phyloP scores from a whole-genome alignment of 192 early-diverging fungal species.

The Coemansia sp. region DNA sequence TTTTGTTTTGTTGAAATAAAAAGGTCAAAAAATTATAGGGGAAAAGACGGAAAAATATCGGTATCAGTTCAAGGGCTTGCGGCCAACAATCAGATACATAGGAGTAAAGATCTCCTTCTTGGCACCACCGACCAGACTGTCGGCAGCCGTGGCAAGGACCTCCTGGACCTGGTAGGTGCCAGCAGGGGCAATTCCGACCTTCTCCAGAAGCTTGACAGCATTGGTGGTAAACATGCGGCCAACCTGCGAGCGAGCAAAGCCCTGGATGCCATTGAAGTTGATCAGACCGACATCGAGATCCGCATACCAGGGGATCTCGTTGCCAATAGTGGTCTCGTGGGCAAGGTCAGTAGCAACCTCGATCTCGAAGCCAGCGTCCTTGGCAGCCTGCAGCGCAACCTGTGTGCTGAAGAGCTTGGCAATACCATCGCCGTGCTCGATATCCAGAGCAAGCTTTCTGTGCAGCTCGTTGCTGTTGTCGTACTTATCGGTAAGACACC shows the following conservation, averaged over 20 bases:
- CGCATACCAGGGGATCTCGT: slow-evolving; percentile 78
- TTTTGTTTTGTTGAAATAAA: neutral
- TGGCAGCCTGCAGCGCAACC: slow-evolving; percentile 74
- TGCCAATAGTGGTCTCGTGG: slow-evolving; percentile 54
- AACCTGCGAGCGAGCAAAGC: slow-evolving; percentile 55
- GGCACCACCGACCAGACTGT: slow-evolving; percentile 78
- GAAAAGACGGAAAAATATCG: neutral
- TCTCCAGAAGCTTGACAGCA: slow-evolving; percentile 75
- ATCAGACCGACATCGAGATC: slow-evolving; percentile 60
- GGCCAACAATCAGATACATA: slow-evolving; percentile 85
- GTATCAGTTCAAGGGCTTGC: slow-evolving; percentile 58
- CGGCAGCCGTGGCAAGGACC: slow-evolving; percentile 76
- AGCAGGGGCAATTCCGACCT: slow-evolving; percentile 75
- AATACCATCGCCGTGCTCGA: slow-evolving; percentile 91
- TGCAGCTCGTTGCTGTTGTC: slow-evolving; percentile 74
- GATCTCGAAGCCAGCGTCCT: slow-evolving; percentile 85
- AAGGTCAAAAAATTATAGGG: neutral
- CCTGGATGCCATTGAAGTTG: slow-evolving; percentile 44
- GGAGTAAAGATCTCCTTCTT: slow-evolving; percentile 84
- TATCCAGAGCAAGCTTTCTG: slow-evolving; percentile 69
- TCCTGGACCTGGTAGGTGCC: slow-evolving; percentile 82
- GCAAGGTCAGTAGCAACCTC: slow-evolving; percentile 66
- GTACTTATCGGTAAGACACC: slow-evolving; percentile 88
- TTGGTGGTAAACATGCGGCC: slow-evolving; percentile 75
- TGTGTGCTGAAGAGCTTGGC: slow-evolving; percentile 75